Evolutionary conservation across 2,329 filamentous ascomycete species (phyloP), one percentile per base, ranked within the genome.

Genomic region (Penicillium carneum): DNA sequence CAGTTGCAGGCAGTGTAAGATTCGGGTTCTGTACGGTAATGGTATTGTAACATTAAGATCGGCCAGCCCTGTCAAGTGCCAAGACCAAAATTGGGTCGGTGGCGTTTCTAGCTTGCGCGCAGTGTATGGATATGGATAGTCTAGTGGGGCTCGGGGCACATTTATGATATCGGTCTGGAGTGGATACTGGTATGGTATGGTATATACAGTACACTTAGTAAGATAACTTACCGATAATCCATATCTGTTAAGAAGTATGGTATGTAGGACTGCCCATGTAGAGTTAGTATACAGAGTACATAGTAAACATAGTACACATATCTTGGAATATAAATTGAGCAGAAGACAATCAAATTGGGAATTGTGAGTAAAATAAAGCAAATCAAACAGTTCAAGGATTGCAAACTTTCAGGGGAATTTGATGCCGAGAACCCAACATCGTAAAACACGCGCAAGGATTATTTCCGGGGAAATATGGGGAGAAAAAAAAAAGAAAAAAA

Each of bases 51-150:
- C 39, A 26, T 3, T 34, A 26, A 43, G 39, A 49, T 39, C 51
- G 43, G 31, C 57, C 65, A 65, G 65, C 65, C 65, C 63, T 67
- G 63, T 39, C 31, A 62, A 31, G 20, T 29, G 63, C 65, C 63
- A 66, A 65, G 65, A 6, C 41, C 23, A 2, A 9, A 48, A 18
- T 52, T 53, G 14, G 56, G 56, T 53, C 56, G 34, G 56, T 59
- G 56, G 56, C 56, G 56, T 39, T 42, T 12, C 12, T 16, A 4
- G 26, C 43, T n/a, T 29, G n/a, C 9, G 4, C 23, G 4, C 23
- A 26, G 23, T 26, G 23, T 26, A 26, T 26, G 23, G 23, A 26
- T 26, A 29, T 39, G 18, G 29, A 11, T 2, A n/a, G 12, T 10
- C 2, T 33, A 29, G 48, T 51, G 50, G 38, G 36, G 36, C 12